Base-by-base conservation (phyloP, 2,329 filamentous ascomycete species). In the Neoscytalidium dimidiatum region DNA sequence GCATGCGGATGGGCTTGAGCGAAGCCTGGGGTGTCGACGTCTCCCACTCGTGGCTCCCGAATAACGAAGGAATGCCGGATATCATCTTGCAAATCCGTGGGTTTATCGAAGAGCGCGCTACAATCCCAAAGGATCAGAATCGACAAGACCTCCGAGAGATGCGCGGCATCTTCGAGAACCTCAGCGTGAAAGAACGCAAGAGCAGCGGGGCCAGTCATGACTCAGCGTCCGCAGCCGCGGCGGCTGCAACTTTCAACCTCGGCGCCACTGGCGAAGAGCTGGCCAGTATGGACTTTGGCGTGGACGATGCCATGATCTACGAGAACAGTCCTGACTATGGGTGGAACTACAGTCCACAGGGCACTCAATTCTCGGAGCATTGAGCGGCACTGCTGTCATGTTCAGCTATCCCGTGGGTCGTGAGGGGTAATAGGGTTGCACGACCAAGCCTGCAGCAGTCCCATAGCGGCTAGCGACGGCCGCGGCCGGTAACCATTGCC, bases 41-140 rank as follows among this genome's bases (percentile, higher is more conserved):
- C 62, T 86, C 86, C 49, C 84, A 89, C 65, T 97, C 93, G 92
- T 99, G 95, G 95, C 85, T 97, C 2, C 92, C 93, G 2, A 86
- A 95, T 74, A 87, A 92, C 67, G 90, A 94, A 79, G 88, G 86
- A 1, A 91, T 91, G 71, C 89, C 86, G 11, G 85, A 86, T 0
- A 86, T 96, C 46, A 83, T 97, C 62, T 89, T 88, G 60, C 90
- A 86, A 62, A 88, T 97, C 67, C 90, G 94, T 21, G 85, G 87
- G 46, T 94, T 97, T 77, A 92, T 93, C 29, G 88, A 92, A 70
- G 92, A 95, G 68, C 86, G 92, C 53, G 91, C 85, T 7, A 86
- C 69, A 17, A 68, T 78, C 43, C 81, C 82, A 1, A 79, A 79
- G 62, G 81, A 85, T 68, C 75, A 81, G 66, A 77, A 81, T 58